Percentiles rank a stretch among this genome's conserved stretches.
Evolutionary conservation across 164 flowering plant genomes (phyloP).

Genomic region (Macadamia tetraphylla): DNA sequence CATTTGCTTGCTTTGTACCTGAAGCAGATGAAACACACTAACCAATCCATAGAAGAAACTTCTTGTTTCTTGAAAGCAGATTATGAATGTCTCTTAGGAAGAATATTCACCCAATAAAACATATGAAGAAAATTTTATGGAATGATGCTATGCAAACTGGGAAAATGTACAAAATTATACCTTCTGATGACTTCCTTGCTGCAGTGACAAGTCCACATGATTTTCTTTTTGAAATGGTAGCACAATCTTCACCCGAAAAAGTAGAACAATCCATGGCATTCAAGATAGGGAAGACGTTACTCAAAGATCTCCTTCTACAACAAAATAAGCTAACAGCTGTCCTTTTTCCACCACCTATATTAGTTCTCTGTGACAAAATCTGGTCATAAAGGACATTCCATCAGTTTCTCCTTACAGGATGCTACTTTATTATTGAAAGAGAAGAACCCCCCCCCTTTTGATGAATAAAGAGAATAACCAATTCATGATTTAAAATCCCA

Average conservation of each 20-base stretch:
- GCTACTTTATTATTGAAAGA: neutral
- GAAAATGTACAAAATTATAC: constrained; percentile 21
- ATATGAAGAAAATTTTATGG: neutral
- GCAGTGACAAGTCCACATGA: constrained; percentile 87
- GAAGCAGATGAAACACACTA: constrained; percentile 20
- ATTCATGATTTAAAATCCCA: neutral
- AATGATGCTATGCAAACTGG: neutral
- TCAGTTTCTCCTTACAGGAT: neutral
- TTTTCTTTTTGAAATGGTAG: constrained; percentile 51
- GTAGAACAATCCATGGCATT: constrained; percentile 26
- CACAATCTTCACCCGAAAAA: constrained; percentile 25
- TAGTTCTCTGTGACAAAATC: constrained; percentile 52
- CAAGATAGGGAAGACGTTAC: constrained; percentile 25
- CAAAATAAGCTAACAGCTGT: constrained; percentile 25
- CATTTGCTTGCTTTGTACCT: constrained; percentile 79
- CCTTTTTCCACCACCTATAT: constrained; percentile 39
- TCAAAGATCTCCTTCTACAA: constrained; percentile 33
- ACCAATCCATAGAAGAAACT: constrained; percentile 5
- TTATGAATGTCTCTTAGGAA: neutral
- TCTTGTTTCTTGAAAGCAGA: no score
- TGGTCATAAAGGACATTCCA: constrained; percentile 21
- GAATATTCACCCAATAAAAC: neutral
- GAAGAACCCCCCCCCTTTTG: neutral
- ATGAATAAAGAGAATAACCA: neutral
- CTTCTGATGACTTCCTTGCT: constrained; percentile 70